These are phyloP conservation scores for Fusarium tricinctum DNA, from an alignment of 2,329 filamentous ascomycete species.

Conservation along the genomic window DNA sequence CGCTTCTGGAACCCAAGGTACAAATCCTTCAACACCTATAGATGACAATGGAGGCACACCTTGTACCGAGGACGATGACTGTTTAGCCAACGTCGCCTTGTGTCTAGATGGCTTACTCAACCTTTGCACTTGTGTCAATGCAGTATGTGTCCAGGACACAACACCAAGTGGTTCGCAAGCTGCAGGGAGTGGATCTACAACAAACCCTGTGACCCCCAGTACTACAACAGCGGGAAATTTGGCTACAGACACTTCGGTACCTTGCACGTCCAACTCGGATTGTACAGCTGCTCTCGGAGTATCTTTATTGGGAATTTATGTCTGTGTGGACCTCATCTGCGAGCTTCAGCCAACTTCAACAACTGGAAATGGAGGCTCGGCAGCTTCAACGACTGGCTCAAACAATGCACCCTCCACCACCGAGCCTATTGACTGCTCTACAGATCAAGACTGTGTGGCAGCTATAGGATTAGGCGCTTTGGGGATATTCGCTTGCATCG, in stretches of 20 bases:
- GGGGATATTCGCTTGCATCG: conserved; percentile 7
- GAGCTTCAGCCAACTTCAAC: conserved; percentile 11
- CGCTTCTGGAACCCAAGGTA: neutral
- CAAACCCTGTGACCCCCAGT: neutral
- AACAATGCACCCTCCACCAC: neutral
- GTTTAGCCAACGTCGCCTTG: conserved; percentile 4
- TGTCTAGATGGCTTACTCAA: conserved; percentile 5
- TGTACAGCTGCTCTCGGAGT: conserved; percentile 20
- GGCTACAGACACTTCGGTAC: neutral
- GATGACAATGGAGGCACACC: neutral
- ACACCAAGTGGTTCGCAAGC: neutral
- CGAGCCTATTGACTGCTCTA: conserved; percentile 1
- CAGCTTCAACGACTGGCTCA: conserved; percentile 5
- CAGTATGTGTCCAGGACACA: neutral
- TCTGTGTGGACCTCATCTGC: conserved; percentile 21
- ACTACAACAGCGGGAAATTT: neutral
- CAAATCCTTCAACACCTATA: neutral
- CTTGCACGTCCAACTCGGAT: conserved; percentile 3
- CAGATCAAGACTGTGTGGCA: conserved; percentile 14
- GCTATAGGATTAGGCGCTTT: neutral
- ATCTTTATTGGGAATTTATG: conserved; percentile 15
- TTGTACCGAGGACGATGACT: conserved; percentile 13
- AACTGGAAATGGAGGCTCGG: neutral
- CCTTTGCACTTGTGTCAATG: conserved; percentile 12
- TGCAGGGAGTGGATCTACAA: neutral